Evolutionary conservation across 441 rosid species (phyloP).

Genomic region (Populus hybrid): DNA sequence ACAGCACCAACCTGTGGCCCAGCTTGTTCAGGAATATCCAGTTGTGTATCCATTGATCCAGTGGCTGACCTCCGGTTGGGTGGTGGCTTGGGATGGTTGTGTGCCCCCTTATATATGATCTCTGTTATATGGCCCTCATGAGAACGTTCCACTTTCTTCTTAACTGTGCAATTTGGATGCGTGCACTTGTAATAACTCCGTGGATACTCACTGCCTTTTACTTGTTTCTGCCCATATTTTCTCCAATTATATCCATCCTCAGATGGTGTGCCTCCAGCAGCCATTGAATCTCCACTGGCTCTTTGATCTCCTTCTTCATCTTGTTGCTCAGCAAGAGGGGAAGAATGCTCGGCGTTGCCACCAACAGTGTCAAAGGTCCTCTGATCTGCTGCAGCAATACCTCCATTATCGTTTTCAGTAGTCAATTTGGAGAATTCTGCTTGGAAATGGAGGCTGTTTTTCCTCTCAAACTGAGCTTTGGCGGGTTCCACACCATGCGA

Average conservation of each 20-base stretch:
- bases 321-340: slow-evolving; percentile 56
- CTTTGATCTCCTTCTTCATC: slow-evolving; percentile 72
- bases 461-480: slow-evolving; percentile 37
- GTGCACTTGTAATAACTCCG: slow-evolving; percentile 77
- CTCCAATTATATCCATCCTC: slow-evolving; percentile 75
- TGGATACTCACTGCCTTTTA: slow-evolving; percentile 70
- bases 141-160: slow-evolving; percentile 64
- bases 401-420: slow-evolving; percentile 37
- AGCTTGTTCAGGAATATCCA: slow-evolving; percentile 31
- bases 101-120: slow-evolving; percentile 68
- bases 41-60: slow-evolving; percentile 32
- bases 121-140: slow-evolving; percentile 68
- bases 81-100: slow-evolving; percentile 59
- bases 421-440: slow-evolving; percentile 38
- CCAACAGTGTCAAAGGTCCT: slow-evolving; percentile 41
- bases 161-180: slow-evolving; percentile 57
- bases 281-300: slow-evolving; percentile 50
- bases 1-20: slow-evolving; percentile 36
- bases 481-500: slow-evolving; percentile 34
- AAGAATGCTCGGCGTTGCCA: slow-evolving; percentile 43
- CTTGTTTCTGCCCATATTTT: slow-evolving; percentile 72
- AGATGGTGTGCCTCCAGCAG: slow-evolving; percentile 48
- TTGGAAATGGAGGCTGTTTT: slow-evolving; percentile 29
- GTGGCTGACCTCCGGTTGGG: slow-evolving; percentile 41
- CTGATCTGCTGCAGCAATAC: slow-evolving; percentile 32